These are phyloP conservation scores for Fusarium lyarnte DNA, from an alignment of 2,329 filamentous ascomycete genomes.

Conservation along the genomic window DNA sequence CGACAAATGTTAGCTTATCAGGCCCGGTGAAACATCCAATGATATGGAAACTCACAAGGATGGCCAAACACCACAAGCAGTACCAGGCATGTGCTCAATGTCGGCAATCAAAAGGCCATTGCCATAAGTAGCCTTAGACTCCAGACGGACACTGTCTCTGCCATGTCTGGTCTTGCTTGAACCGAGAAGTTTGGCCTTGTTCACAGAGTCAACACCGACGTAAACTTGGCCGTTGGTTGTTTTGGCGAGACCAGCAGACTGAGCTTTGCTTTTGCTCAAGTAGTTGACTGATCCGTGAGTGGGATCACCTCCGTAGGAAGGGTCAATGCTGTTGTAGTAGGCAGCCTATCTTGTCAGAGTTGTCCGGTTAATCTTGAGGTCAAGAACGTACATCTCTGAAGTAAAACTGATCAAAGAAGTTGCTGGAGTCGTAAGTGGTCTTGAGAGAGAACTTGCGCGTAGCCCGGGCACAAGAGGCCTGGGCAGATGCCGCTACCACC, in stretches of 20 bases:
- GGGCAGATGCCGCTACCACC: not conserved
- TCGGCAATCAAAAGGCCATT: slow-evolving; percentile 71
- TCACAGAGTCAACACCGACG: not conserved
- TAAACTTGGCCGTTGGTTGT: not conserved
- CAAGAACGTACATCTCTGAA: slow-evolving; percentile 41
- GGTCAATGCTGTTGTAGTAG: slow-evolving; percentile 28
- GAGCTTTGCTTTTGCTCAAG: slow-evolving; percentile 45
- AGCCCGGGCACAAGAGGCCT: not conserved
- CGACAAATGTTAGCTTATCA: not conserved
- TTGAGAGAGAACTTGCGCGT: slow-evolving; percentile 12
- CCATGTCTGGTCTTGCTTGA: slow-evolving; percentile 41
- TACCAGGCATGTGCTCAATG: slow-evolving; percentile 33
- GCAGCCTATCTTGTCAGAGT: slow-evolving; percentile 1
- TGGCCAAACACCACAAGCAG: slow-evolving; percentile 32
- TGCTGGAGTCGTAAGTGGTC: slow-evolving; percentile 37
- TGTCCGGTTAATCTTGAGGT: fast-evolving
- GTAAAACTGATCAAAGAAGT: slow-evolving; percentile 57
- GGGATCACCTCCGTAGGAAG: slow-evolving; percentile 57
- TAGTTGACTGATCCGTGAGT: slow-evolving; percentile 74
- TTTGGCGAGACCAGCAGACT: slow-evolving; percentile 44
- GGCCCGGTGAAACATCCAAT: fast-evolving
- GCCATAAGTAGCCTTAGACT: slow-evolving; percentile 68
- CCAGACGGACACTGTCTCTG: slow-evolving; percentile 69
- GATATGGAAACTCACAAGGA: slow-evolving; percentile 18
- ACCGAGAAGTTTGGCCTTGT: slow-evolving; percentile 20